These are phyloP conservation scores for Prunella vulgaris DNA, from an alignment of 257 asterid species.

Conservation along the genomic window DNA sequence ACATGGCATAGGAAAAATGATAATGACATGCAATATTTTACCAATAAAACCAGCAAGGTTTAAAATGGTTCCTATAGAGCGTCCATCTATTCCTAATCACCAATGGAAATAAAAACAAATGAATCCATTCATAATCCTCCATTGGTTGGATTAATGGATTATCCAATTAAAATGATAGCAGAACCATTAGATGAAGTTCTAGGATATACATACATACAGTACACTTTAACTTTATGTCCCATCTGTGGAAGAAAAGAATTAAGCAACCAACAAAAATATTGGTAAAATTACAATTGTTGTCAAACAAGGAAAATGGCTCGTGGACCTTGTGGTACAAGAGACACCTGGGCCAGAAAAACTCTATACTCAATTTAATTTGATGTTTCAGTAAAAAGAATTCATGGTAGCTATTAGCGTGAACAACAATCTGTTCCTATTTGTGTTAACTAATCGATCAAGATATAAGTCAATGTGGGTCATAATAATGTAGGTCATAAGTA, in stretches of 20 bases:
- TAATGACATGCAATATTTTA: not conserved
- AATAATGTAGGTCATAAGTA: too few relatives aligned
- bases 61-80: not conserved
- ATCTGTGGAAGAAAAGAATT: not conserved
- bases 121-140: conserved; percentile 7
- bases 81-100: not conserved
- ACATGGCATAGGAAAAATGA: not conserved
- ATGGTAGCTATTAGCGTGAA: too few relatives aligned
- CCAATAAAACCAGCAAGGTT: not conserved
- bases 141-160: conserved; percentile 17
- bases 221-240: not conserved
- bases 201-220: not conserved
- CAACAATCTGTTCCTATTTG: too few relatives aligned
- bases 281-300: not conserved
- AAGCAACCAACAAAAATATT: not conserved
- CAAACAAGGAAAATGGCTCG: not conserved
- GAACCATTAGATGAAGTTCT: conserved; percentile 6
- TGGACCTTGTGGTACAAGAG: not conserved
- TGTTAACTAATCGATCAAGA: too few relatives aligned
- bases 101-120: not conserved
- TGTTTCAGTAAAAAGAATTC: not conserved
- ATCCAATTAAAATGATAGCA: conserved; percentile 17
- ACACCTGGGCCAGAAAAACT: not conserved
- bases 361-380: not conserved
- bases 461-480: too few relatives aligned